Evolutionary conservation across 768 basidiomycete species (phyloP), one percentile per base, ranked within the genome.

Genomic region (Rhodotorula babjevae): DNA sequence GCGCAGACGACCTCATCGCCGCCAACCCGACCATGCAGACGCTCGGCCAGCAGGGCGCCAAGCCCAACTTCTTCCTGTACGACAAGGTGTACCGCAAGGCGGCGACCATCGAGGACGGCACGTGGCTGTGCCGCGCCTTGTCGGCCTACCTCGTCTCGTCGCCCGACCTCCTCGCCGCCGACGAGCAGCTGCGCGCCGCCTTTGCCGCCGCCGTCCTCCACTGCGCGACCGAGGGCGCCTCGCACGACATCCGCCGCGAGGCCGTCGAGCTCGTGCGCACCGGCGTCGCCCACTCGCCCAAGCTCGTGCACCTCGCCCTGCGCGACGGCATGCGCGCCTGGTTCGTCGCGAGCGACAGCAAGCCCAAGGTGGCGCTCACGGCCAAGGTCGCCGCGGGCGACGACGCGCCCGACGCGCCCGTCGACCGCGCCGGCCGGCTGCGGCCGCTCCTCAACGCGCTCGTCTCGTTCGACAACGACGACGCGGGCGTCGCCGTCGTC

Each of bases 41-140:
- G 16, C 69, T 83, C 50, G 74, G 80, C 29, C 62, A 80, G 10
- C 29, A 31, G 7, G 82, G 83, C 23, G 82, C 85, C 33, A 96
- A 92, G 79, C 90, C 92, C 0, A 89, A 90, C 3, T 96, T 96
- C 82, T 80, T 97, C 53, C 77, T 94, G 23, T 92, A 87, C 87
- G 93, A 95, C 65, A 93, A 90, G 79, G 87, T 91, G 0, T 93
- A 92, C 77, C 86, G 88, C 69, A 92, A 91, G 79, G 74, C 89
- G 25, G 82, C 83, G 14, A 76, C 83, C 0, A 84, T 85, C 6
- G 92, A 92, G 25, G 83, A 83, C 64, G 87, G 91, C 67, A 77
- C 75, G 21, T 96, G 93, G 94, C 81, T 96, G 3, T 81, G 92
- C 23, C 85, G 88, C 46, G 89, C 90, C 0, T 79, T 84, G 16